These are phyloP conservation scores for Pseudogymnoascus sp. DNA, from an alignment of 2,329 filamentous ascomycete species.

Conservation along the genomic window DNA sequence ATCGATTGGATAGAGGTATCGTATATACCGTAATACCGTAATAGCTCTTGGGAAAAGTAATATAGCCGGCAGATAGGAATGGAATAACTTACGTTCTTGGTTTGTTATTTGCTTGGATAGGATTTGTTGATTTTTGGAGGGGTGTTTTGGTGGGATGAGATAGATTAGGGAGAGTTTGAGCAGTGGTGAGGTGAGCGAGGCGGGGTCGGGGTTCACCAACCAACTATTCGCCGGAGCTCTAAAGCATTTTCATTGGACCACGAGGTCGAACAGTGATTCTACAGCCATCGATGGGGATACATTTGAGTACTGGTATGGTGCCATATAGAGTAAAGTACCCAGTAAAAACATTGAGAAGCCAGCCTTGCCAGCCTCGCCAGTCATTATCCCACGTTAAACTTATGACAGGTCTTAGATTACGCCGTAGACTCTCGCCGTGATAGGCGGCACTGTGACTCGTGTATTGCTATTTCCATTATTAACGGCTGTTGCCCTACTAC, in stretches of 20 bases:
- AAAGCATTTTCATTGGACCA: neutral
- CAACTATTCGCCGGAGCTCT: neutral
- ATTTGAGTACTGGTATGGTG: neutral
- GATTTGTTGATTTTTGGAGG: slow-evolving; percentile 3
- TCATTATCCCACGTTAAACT: neutral
- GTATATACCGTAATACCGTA: neutral
- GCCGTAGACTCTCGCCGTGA: neutral
- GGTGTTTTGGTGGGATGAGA: slow-evolving; percentile 4
- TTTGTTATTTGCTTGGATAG: neutral
- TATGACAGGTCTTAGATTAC: slow-evolving; percentile 6
- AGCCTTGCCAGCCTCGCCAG: neutral
- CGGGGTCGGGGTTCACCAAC: neutral
- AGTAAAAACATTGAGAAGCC: neutral
- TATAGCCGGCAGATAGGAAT: neutral
- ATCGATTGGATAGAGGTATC: neutral
- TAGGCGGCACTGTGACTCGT: neutral
- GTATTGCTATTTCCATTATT: slow-evolving; percentile 2
- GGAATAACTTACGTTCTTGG: neutral
- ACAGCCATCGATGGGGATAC: neutral
- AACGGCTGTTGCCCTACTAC: neutral
- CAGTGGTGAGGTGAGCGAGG: neutral
- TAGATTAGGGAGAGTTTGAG: neutral
- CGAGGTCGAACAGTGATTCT: neutral
- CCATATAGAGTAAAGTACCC: neutral
- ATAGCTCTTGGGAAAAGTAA: neutral